A percentile compares a stretch with the other conserved stretches of the same genome.
Conservation (phyloP, 768 basidiomycete species). For the Pluteus cervinus region DNA sequence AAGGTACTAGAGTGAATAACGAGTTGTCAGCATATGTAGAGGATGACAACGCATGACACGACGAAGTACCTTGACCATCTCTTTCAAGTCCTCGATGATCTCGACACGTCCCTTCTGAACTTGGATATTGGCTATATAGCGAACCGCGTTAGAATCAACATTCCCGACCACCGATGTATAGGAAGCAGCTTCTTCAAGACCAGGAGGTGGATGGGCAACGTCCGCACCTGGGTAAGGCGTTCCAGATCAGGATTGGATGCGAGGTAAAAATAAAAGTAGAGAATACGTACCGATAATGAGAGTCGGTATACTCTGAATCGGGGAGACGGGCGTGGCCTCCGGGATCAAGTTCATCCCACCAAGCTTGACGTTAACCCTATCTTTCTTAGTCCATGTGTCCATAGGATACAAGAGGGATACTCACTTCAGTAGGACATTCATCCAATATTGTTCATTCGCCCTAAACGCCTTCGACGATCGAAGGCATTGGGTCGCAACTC, state of each 20-base stretch:
- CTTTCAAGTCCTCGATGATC: conserved; percentile 60
- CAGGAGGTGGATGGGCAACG: conserved; percentile 76
- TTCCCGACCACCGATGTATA: conserved; percentile 73
- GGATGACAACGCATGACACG: too few relatives aligned
- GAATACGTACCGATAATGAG: conserved; percentile 61
- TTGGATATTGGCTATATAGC: conserved; percentile 49
- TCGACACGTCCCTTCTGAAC: conserved; percentile 61
- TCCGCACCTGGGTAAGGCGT: conserved; percentile 51
- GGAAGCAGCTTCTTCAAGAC: conserved; percentile 64
- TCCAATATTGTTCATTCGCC: conserved; percentile 74
- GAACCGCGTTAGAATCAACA: conserved; percentile 64
- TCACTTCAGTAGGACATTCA: conserved; percentile 77
- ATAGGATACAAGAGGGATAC: conserved; percentile 13
- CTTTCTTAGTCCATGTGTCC: neutral
- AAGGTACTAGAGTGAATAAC: too few relatives aligned
- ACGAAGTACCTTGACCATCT: conserved; percentile 50
- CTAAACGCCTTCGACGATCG: conserved; percentile 55
- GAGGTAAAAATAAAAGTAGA: conserved; percentile 1
- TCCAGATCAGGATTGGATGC: conserved; percentile 1
- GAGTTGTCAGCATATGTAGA: too few relatives aligned
- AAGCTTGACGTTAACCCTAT: conserved; percentile 76
- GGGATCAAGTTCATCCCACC: conserved; percentile 79
- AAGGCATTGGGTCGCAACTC: conserved; percentile 78
- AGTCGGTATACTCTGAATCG: conserved; percentile 64
- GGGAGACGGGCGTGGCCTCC: conserved; percentile 51